Conservation (phyloP, 2,329 filamentous ascomycete genomes). For the Cytospora piceae region DNA sequence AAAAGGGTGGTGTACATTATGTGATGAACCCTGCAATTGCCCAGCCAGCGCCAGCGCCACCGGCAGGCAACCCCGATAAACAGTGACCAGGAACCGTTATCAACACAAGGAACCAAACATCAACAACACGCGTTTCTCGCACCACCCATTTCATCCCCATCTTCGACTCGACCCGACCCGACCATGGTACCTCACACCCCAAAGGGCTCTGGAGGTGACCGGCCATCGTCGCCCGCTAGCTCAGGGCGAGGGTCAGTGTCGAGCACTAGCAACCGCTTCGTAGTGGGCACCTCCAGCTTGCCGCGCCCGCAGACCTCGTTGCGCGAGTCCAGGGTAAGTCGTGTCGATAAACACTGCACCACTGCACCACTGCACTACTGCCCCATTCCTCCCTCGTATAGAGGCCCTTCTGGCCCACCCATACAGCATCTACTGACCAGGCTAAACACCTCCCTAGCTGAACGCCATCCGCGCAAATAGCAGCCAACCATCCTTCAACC, state of each 20-base stretch:
- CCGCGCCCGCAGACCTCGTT: conserved; percentile 36
- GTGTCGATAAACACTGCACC: conserved; percentile 4
- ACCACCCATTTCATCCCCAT: background rate
- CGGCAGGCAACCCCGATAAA: conserved; percentile 1
- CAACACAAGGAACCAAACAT: background rate
- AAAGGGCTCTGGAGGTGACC: conserved; percentile 35
- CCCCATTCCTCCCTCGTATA: too few relatives aligned
- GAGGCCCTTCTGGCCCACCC: background rate
- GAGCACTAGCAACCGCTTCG: conserved; percentile 35
- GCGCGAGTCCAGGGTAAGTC: conserved; percentile 38
- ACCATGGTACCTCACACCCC: conserved; percentile 33
- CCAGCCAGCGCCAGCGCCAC: background rate
- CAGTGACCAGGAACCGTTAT: background rate
- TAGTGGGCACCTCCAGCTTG: conserved; percentile 35
- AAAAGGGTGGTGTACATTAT: too few relatives aligned
- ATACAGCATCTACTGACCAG: background rate
- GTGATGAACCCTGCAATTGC: too few relatives aligned
- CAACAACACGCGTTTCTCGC: conserved; percentile 7
- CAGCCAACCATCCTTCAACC: conserved; percentile 44
- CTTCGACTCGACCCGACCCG: background rate
- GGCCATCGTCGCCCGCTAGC: conserved; percentile 31
- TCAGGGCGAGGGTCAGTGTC: conserved; percentile 34
- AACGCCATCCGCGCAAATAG: conserved; percentile 36
- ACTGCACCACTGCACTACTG: too few relatives aligned
- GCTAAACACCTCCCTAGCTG: conserved; percentile 32